Base-by-base conservation (phyloP, 441 rosid species). In the Adansonia gregorii region DNA sequence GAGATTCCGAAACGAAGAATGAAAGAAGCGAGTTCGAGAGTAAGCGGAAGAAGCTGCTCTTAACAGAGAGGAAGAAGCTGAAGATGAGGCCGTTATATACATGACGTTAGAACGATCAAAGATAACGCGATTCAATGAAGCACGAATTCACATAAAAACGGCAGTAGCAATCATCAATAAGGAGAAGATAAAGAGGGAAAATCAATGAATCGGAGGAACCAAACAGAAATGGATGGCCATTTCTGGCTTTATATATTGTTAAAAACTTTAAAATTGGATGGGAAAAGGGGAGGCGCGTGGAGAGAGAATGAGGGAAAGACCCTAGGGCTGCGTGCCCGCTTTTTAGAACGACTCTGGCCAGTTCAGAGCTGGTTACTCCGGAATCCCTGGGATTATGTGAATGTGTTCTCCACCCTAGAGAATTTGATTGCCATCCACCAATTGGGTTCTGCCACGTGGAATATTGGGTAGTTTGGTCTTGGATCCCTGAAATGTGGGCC, bases 21-120 rank as follows among this genome's bases (percentile, higher is more conserved):
- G 82, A 19, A 82, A 67, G 17, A 86, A 52, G 64, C 88, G 80
- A n/a, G 91, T 80, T 77, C 90, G 87, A n/a, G 91, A 87, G 81
- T 52, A 54, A 19, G 64, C 12, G 27, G 54, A 58, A 59, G 54
- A 58, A 59, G 76, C 64, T 3, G 94, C 92, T 76, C 97, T 86
- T 65, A 90, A 81, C 79, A 96, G 80, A 10, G 78, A 49, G 5
- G 96, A 85, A 63, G 88, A 85, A 64, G 91, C 88, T 39, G 94
- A 84, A 48, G 91, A 72, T 15, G 91, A 83, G 67, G 84, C 82
- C 56, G 88, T 74, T 92, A 76, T 70, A 96, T 90, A 86, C 99
- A 96, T 94, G 94, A 85, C 84, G 89, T 80, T 27, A 31, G 8
- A 7, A 14, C 75, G 70, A 20, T 45, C 55, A 63, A 31, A 5